Percentiles rank a stretch among this genome's conserved stretches.
Conservation (phyloP, 108 stramenopile species). For the Cyclotella distinguenda region DNA sequence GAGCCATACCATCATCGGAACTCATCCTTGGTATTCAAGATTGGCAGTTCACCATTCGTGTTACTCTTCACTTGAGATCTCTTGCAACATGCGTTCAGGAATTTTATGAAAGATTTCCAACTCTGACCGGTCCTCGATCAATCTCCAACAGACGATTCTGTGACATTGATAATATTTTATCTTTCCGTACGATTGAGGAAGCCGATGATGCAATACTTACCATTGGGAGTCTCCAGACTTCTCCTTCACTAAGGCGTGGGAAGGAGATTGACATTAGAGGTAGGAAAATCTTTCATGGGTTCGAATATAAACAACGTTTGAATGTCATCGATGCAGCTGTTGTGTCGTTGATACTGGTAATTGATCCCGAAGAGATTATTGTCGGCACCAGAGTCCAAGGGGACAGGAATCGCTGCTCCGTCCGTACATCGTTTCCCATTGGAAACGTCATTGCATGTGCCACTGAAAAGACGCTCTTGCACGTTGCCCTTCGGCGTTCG, state of each 20-base stretch:
- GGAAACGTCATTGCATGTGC: conserved; percentile 70
- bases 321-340: conserved; percentile 8
- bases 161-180: conserved; percentile 18
- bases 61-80: conserved; percentile 66
- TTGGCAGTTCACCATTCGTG: conserved; percentile 50
- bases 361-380: conserved; percentile 59
- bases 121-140: conserved; percentile 1
- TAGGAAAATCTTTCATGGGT: conserved; percentile 63
- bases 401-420: conserved; percentile 47
- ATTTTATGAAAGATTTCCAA: conserved; percentile 27
- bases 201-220: conserved; percentile 59
- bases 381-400: conserved; percentile 46
- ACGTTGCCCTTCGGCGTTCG: conserved; percentile 57
- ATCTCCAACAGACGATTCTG: conserved; percentile 19
- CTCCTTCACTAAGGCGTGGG: conserved; percentile 40
- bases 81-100: conserved; percentile 48
- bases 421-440: conserved; percentile 54
- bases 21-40: conserved; percentile 47
- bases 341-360: background rate
- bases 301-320: conserved; percentile 6
- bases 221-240: conserved; percentile 56
- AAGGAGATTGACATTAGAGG: conserved; percentile 74
- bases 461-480: conserved; percentile 60
- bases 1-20: conserved; percentile 1
- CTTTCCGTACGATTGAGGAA: conserved; percentile 43